Conservation (phyloP, 75 land plant species). For the Pseudotsuga menziesii region DNA sequence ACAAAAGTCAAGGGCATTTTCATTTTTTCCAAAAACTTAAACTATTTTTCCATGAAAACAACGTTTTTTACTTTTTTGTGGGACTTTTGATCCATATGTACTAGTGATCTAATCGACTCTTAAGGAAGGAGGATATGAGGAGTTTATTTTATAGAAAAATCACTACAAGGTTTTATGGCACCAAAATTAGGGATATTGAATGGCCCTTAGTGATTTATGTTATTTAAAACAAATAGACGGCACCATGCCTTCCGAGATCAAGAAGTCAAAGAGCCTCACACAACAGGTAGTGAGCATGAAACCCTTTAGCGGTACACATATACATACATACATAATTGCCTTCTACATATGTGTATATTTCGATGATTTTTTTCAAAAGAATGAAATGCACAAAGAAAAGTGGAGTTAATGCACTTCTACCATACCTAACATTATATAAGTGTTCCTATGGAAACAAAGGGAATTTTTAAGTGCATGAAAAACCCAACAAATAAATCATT, state of each 20-base stretch:
- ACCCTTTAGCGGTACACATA: not conserved
- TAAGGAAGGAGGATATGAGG: conserved; percentile 15
- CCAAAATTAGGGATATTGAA: conserved; percentile 14
- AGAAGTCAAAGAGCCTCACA: conserved; percentile 21
- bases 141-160: conserved; percentile 48
- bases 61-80: too few relatives aligned
- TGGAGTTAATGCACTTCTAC: too few relatives aligned
- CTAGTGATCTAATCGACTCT: conserved; percentile 6
- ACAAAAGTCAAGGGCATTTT: too few relatives aligned
- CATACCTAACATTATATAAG: not conserved
- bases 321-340: too few relatives aligned
- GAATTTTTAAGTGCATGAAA: not conserved
- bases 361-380: not conserved
- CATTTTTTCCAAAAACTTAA: too few relatives aligned
- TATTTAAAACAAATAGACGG: conserved; percentile 30
- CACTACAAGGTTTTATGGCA: conserved; percentile 24
- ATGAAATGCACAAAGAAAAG: too few relatives aligned
- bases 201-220: conserved; percentile 27
- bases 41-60: too few relatives aligned
- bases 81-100: too few relatives aligned
- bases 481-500: not conserved
- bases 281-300: conserved; percentile 37
- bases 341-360: not conserved
- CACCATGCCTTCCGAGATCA: conserved; percentile 27
- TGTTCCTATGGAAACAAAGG: not conserved